Evolutionary conservation across 169 alveolate genomes (phyloP).

Genomic region (Plasmodium vivax): DNA sequence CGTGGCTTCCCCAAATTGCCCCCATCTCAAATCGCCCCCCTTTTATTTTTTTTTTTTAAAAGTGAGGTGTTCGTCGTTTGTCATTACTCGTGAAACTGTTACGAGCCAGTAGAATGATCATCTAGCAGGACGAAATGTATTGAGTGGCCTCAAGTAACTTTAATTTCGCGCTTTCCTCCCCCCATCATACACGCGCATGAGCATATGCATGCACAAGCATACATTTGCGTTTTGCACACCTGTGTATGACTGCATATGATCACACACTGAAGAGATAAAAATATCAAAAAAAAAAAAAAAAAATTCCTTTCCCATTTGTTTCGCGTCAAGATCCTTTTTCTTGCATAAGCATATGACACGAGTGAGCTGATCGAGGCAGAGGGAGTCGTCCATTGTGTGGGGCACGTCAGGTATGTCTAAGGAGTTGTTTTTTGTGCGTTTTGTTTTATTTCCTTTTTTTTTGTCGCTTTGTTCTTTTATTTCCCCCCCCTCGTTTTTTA

Average conservation of each 20-base stretch:
- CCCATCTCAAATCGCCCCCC: not conserved
- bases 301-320: constrained; percentile 10
- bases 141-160: constrained; percentile 4
- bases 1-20: not conserved
- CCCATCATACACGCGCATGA: not conserved
- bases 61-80: constrained; percentile 44
- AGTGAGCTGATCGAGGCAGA: constrained; percentile 8
- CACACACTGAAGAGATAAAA: constrained; percentile 16
- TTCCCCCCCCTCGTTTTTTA: not conserved
- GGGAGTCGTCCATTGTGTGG: not conserved
- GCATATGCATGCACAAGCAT: not conserved
- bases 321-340: constrained; percentile 26
- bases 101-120: constrained; percentile 28
- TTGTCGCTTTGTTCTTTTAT: not conserved
- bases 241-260: not conserved
- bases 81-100: constrained; percentile 13
- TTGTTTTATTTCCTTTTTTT: not conserved
- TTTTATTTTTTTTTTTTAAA: constrained; percentile 35
- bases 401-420: constrained; percentile 1
- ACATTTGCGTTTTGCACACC: not conserved
- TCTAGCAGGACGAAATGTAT: constrained; percentile 14
- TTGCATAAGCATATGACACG: constrained; percentile 24
- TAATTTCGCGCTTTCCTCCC: not conserved
- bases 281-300: not conserved
- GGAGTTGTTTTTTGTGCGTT: not conserved